Evolutionary conservation across 768 basidiomycete genomes (phyloP).

Genomic region (Lentinula sp.): DNA sequence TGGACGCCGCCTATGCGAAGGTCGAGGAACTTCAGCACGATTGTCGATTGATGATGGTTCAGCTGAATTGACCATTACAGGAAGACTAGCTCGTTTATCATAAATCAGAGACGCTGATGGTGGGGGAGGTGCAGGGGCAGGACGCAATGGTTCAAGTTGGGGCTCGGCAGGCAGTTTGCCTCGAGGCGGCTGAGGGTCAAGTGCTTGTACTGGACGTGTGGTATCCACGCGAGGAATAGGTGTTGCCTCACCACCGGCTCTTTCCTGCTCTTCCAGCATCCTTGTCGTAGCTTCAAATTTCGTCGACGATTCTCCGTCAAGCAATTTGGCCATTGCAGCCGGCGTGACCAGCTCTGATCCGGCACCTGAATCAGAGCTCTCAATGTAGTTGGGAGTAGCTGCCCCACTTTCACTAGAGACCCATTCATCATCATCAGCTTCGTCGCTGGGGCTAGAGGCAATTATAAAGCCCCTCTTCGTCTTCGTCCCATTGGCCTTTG

Average conservation of each 20-base stretch:
- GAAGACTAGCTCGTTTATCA: background rate
- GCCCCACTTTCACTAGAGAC: slow-evolving; percentile 74
- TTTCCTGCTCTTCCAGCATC: slow-evolving; percentile 6
- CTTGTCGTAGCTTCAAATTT: background rate
- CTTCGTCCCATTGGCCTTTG: slow-evolving; percentile 24
- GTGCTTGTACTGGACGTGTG: slow-evolving; percentile 21
- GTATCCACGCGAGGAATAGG: slow-evolving; percentile 28
- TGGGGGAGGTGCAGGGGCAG: background rate
- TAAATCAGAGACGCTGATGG: background rate
- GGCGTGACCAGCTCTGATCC: slow-evolving; percentile 27
- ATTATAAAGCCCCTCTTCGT: slow-evolving; percentile 55
- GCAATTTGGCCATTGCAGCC: slow-evolving; percentile 16
- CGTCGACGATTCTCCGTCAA: background rate
- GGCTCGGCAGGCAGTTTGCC: background rate
- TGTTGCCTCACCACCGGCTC: slow-evolving; percentile 1
- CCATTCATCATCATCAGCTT: slow-evolving; percentile 67
- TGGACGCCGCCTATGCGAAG: slow-evolving; percentile 31
- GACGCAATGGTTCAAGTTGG: background rate
- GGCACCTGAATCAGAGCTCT: slow-evolving; percentile 38
- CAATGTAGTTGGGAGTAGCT: slow-evolving; percentile 49
- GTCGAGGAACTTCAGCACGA: slow-evolving; percentile 19
- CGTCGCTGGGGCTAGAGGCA: slow-evolving; percentile 36
- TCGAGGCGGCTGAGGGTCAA: slow-evolving; percentile 19
- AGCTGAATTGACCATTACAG: slow-evolving; percentile 22
- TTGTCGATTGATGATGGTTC: slow-evolving; percentile 32